phyloP scores from a whole-genome alignment of 1,284 basidiomycete genomes.

The Cutaneotrichosporon sp. region DNA sequence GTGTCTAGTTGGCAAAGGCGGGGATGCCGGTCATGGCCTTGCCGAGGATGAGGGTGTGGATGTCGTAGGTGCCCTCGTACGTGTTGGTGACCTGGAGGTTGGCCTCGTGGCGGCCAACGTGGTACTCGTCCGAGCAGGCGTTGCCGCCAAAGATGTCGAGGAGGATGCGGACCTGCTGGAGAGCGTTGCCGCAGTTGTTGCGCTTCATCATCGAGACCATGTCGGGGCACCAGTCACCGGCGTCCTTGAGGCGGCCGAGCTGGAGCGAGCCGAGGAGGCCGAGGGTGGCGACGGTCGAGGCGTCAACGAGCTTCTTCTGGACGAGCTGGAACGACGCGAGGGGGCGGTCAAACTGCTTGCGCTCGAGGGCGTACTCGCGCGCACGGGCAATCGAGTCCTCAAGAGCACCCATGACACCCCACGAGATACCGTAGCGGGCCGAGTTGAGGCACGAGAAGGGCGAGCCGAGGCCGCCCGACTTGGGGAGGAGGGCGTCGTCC shows the following conservation, averaged over 20 bases:
- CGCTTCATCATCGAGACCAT: slow-evolving; percentile 94
- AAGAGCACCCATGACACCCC: slow-evolving; percentile 89
- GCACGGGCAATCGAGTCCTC: slow-evolving; percentile 82
- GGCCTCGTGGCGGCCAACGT: slow-evolving; percentile 80
- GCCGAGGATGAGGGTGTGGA: slow-evolving; percentile 80
- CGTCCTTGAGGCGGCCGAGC: slow-evolving; percentile 85
- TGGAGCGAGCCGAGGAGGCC: slow-evolving; percentile 72
- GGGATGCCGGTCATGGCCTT: slow-evolving; percentile 78
- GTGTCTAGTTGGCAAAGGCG: slow-evolving; percentile 19
- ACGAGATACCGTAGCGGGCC: slow-evolving; percentile 84
- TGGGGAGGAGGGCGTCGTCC: slow-evolving; percentile 67
- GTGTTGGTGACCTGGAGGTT: slow-evolving; percentile 90
- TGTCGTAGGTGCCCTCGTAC: slow-evolving; percentile 76
- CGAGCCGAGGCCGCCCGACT: slow-evolving; percentile 67
- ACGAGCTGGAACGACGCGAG: slow-evolving; percentile 91
- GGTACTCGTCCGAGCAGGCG: slow-evolving; percentile 81
- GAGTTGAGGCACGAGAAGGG: slow-evolving; percentile 89
- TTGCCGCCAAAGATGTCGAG: slow-evolving; percentile 89
- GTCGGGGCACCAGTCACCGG: slow-evolving; percentile 70
- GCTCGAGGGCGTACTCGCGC: slow-evolving; percentile 78
- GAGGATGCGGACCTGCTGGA: slow-evolving; percentile 69
- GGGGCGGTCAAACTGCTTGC: slow-evolving; percentile 81
- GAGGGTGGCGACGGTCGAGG: slow-evolving; percentile 74
- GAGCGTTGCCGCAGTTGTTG: slow-evolving; percentile 91
- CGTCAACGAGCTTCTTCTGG: slow-evolving; percentile 94